Evolutionary conservation across 1,284 basidiomycete species (phyloP).

Genomic region (Microbotryum silenes-acaulis): DNA sequence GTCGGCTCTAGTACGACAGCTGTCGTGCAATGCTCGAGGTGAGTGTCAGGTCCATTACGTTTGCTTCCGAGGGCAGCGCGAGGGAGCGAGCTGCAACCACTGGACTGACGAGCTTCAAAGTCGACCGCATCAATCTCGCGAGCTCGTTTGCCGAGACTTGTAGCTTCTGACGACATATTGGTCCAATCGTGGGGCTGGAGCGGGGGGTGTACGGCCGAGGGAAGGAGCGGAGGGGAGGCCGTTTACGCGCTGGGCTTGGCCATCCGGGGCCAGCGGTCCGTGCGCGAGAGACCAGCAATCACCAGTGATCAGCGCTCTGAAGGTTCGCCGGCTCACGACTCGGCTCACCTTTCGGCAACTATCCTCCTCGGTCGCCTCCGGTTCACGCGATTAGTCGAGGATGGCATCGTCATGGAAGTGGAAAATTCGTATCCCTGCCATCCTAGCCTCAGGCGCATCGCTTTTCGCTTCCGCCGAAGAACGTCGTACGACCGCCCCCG

Average conservation of each 20-base stretch:
- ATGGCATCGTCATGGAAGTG: no score
- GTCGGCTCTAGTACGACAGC: background rate
- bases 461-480: background rate
- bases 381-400: no score
- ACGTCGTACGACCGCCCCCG: background rate
- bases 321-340: background rate
- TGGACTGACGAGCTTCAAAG: background rate
- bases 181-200: background rate
- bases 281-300: background rate
- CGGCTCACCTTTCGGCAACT: background rate
- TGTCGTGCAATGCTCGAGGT: background rate
- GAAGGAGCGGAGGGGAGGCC: background rate
- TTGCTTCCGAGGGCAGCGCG: no score
- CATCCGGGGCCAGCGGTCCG: no score
- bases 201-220: background rate
- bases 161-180: background rate
- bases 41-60: background rate
- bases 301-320: background rate
- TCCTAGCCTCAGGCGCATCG: no score
- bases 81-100: background rate
- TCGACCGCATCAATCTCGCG: slow-evolving; percentile 10
- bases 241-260: background rate
- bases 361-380: no score
- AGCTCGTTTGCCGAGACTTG: slow-evolving; percentile 8
- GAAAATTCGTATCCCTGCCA: no score